Base-by-base conservation (phyloP, 73 alveolate genomes). In the Tetrahymena thermophila region DNA sequence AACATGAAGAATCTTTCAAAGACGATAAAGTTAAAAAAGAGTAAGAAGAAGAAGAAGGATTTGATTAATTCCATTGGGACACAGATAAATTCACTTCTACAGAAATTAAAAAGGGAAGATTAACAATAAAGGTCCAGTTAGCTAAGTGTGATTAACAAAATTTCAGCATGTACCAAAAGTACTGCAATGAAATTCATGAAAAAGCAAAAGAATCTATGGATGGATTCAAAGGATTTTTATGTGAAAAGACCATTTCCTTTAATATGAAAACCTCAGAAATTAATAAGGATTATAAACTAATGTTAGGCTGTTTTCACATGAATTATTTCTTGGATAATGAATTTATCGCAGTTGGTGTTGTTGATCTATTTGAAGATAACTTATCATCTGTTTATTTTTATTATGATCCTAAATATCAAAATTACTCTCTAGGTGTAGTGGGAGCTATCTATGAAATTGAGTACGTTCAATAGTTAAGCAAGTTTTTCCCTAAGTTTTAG, bases 391-490 rank as follows among this genome's bases (percentile, higher is more conserved):
- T 96, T 4, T 98, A 98, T 96, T 96, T 98, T 37, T 98, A 96
- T 94, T 98, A 98, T 96, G 99, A 98, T 83, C 99, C 99, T 19
- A 96, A 98, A 58, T 98, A 94, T 96, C 97, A 96, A 34, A 98
- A 97, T 96, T 96, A 96, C 35, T 96, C 97, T 44, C 98, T 98
- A 35, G 99, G 99, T 16, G 96, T 95, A 34, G 84, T 98, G 28
- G 98, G 99, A 7, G 99, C 99, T 93, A 94, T 98, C 44, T 97
- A 99, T 93, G 99, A 98, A 95, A 98, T 98, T 28, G 99, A 98
- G 94, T 98, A 97, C 94, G 94, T 97, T 94, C 83, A 95, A 83
- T 84, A 98, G 15, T 55, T 96, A 93, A 97, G 97, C 94, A 96
- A 96, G 43, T 93, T 43, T 93, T 94, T 97, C 89, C 97, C 97